Base-by-base conservation (phyloP, 1,284 basidiomycete species). In the Ustilago xerochloae region DNA sequence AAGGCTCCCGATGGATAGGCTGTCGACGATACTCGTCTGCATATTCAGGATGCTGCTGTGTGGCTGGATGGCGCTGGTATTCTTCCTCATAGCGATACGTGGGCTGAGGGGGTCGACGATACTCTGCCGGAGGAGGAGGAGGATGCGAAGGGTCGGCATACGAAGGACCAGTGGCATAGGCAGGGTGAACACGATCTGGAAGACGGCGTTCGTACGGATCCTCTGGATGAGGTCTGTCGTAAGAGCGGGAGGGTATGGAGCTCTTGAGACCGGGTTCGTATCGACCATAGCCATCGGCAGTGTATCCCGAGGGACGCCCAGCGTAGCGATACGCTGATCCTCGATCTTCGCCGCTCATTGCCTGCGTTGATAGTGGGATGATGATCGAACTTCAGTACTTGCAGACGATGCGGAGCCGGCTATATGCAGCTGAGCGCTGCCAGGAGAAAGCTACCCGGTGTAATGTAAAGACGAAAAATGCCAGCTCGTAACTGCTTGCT, bases 291-390 rank as follows among this genome's bases (percentile, higher is more conserved):
- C 49, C 55, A 20, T 64, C 68, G 5, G 55, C 55, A 5, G 59
- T 49, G 18, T 66, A 62, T 24, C 56, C 51, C 18, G 63, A 30
- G 6, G 64, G 49, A 29, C 64, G 59, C 18, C 52, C 64, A 13
- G 64, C 53, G 33, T 74, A 68, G 6, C 66, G 65, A 35, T 74
- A 74, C 43, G 64, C 45, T 15, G 68, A 43, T 6, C 50, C 62
- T 59, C 61, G 51, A 38, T 68, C 64, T 9, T 67, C 60, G 26
- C 70, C 64, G 54, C 64, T 73, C 70, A 73, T 73, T 26, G 12
- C 26, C 29, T 26, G 24, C 22, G 18, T 22, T 39, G 46, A 41
- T 12, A 8, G 15, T n/a, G 55, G 29, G 20, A 24, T 38, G 30
- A 30, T 32, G 30, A 22, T 20, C n/a, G 41, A 13, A n/a, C n/a